Percentiles rank a stretch among this genome's conserved stretches.
Conservation (phyloP, 2,329 filamentous ascomycete species). For the Pseudocercospora fuligena region DNA sequence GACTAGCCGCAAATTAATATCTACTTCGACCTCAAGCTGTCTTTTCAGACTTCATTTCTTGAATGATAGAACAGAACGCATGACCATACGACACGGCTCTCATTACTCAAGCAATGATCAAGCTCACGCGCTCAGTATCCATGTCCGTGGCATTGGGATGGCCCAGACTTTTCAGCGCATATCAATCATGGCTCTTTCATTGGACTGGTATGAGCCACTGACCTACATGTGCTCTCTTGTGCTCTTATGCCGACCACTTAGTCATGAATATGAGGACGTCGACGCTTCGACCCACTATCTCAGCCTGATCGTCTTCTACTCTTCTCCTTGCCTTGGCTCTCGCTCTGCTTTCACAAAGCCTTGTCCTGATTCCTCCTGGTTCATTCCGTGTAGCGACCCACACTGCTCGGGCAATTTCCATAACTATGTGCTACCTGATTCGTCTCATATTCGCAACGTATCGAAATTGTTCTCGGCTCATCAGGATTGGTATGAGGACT, state of each 20-base stretch:
- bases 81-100: neutral
- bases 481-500: neutral
- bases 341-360: neutral
- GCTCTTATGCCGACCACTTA: neutral
- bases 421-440: neutral
- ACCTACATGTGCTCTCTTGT: neutral
- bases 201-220: neutral
- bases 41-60: neutral
- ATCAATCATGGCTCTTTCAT: neutral
- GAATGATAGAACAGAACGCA: neutral
- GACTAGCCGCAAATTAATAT: neutral
- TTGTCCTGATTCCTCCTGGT: neutral
- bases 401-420: neutral
- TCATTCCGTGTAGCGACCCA: neutral
- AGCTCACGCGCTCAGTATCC: neutral
- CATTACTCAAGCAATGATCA: neutral
- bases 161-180: neutral
- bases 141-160: neutral
- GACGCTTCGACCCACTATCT: neutral
- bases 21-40: too few relatives aligned
- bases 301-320: neutral
- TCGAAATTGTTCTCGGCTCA: neutral
- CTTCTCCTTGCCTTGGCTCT: neutral
- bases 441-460: neutral
- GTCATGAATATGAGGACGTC: neutral